phyloP scores from a whole-genome alignment of 305 asterid genomes.

The Andrographis paniculata region DNA sequence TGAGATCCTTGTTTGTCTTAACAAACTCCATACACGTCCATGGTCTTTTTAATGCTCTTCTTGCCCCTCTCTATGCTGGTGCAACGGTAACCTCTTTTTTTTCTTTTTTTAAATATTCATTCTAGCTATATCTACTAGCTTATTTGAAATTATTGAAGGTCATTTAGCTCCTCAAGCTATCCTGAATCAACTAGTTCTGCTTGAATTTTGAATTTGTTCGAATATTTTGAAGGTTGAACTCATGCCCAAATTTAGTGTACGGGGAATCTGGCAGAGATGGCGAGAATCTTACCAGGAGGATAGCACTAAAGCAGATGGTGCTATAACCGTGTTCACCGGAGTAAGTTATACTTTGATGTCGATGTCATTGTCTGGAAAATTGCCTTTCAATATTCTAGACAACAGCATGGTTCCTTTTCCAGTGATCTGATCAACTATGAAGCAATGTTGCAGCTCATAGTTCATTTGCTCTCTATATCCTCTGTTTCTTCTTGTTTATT shows the following conservation, averaged over 20 bases:
- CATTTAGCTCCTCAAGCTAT: too few species aligned
- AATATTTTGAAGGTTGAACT: constrained; percentile 58
- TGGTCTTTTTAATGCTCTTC: constrained; percentile 79
- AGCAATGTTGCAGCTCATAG: too few species aligned
- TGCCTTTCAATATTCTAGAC: neutral
- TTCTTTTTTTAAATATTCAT: too few species aligned
- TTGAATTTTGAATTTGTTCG: too few species aligned
- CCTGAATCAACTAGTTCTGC: too few species aligned
- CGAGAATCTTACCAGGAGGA: constrained; percentile 73
- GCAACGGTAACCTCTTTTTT: constrained; percentile 43
- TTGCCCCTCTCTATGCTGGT: constrained; percentile 89
- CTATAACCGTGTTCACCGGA: constrained; percentile 88
- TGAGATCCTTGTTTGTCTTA: constrained; percentile 31
- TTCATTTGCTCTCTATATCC: too few species aligned
- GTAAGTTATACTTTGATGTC: constrained; percentile 34
- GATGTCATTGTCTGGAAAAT: constrained; percentile 4
- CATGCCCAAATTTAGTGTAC: constrained; percentile 91
- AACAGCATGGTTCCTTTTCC: neutral
- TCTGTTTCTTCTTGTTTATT: too few species aligned
- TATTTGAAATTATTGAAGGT: neutral
- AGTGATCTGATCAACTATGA: too few species aligned
- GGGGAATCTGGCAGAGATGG: constrained; percentile 99
- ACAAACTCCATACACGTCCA: constrained; percentile 68
- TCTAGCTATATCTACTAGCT: too few species aligned
- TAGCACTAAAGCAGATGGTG: constrained; percentile 48